A percentile compares a stretch with the other conserved stretches of the same genome.
Evolutionary conservation across 1,284 basidiomycete species (phyloP).

Genomic region (Peniophora sp.): DNA sequence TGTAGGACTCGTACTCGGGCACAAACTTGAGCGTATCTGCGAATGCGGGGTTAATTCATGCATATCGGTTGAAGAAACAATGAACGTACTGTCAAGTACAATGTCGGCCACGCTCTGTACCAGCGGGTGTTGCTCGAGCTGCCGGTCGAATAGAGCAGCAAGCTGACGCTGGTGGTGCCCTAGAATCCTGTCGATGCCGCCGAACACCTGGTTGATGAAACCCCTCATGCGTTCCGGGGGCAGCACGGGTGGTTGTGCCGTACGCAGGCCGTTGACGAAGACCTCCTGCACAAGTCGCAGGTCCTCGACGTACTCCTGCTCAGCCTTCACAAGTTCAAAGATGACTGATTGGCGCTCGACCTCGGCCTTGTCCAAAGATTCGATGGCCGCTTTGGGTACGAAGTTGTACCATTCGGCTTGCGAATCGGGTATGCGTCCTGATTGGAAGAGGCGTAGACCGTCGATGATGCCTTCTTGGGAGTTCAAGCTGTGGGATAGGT

Average conservation of each 20-base stretch:
- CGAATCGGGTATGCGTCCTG: conserved; percentile 44
- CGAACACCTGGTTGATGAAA: conserved; percentile 71
- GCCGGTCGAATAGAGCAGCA: conserved; percentile 59
- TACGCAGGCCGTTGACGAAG: conserved; percentile 55
- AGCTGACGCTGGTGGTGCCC: conserved; percentile 60
- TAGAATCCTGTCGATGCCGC: conserved; percentile 59
- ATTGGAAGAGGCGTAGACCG: conserved; percentile 50
- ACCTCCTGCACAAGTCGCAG: conserved; percentile 63
- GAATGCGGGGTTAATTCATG: neutral
- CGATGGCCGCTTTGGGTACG: conserved; percentile 59
- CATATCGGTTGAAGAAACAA: neutral
- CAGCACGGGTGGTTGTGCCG: conserved; percentile 51
- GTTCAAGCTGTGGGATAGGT: conserved; percentile 30
- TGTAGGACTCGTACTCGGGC: conserved; percentile 65
- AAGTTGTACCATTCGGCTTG: conserved; percentile 75
- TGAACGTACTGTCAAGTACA: conserved; percentile 54
- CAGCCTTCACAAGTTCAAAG: conserved; percentile 78
- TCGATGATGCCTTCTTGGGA: conserved; percentile 45
- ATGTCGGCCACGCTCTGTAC: conserved; percentile 73
- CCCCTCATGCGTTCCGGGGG: conserved; percentile 36
- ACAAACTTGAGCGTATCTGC: conserved; percentile 41
- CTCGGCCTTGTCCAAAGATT: conserved; percentile 62
- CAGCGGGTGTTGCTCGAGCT: conserved; percentile 74
- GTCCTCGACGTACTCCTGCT: conserved; percentile 74
- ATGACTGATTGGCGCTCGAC: conserved; percentile 74